These are phyloP conservation scores for Clathrus columnatus DNA, from an alignment of 768 basidiomycete species.

Conservation along the genomic window DNA sequence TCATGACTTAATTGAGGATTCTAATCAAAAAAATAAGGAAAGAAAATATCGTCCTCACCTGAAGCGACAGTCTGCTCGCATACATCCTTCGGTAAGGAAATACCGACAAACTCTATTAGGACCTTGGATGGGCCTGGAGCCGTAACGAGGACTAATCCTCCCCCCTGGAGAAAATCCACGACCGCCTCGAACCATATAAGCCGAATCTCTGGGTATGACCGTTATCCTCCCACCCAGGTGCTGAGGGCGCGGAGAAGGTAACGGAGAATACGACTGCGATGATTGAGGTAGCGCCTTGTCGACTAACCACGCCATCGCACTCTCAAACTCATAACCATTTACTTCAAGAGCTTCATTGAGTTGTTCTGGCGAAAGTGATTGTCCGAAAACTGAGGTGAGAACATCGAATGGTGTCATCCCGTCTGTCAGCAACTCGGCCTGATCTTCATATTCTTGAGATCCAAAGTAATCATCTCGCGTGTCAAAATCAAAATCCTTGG, in stretches of 20 bases:
- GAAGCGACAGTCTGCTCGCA: slow-evolving; percentile 94
- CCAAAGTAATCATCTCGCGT: slow-evolving; percentile 5
- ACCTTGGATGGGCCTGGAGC: slow-evolving; percentile 47
- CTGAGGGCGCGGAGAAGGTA: slow-evolving; percentile 28
- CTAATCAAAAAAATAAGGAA: neutral
- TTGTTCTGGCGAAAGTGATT: slow-evolving; percentile 80
- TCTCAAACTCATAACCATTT: slow-evolving; percentile 92
- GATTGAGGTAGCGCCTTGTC: slow-evolving; percentile 53
- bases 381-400: slow-evolving; percentile 87
- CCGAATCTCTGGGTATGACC: slow-evolving; percentile 50
- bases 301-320: slow-evolving; percentile 89
- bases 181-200: slow-evolving; percentile 31
- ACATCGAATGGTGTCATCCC: slow-evolving; percentile 99
- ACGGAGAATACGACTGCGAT: slow-evolving; percentile 22
- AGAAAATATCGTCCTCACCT: slow-evolving; percentile 47
- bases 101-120: slow-evolving; percentile 89
- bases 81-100: slow-evolving; percentile 92
- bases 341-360: slow-evolving; percentile 86
- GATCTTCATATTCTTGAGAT: neutral
- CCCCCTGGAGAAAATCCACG: slow-evolving; percentile 28
- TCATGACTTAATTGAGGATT: slow-evolving; percentile 57
- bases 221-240: slow-evolving; percentile 65
- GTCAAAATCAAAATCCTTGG: slow-evolving; percentile 23
- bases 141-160: slow-evolving; percentile 29
- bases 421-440: slow-evolving; percentile 54